Conservation (phyloP, 2,329 filamentous ascomycete species). For the Botrytis galanthina region DNA sequence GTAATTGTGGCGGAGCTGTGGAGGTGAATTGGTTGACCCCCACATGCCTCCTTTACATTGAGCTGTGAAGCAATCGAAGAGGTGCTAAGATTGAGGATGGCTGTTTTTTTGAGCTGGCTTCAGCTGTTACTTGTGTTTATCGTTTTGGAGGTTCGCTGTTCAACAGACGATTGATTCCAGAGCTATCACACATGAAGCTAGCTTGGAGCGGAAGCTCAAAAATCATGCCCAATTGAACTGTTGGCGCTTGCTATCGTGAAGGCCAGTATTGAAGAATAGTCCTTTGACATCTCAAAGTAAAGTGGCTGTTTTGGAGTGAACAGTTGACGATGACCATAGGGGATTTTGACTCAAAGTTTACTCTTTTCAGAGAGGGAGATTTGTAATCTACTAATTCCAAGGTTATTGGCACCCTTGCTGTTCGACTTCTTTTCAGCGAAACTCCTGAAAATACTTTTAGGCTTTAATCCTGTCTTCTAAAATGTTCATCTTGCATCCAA, state of each 20-base stretch:
- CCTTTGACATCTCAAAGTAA: background rate
- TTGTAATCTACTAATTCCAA: background rate
- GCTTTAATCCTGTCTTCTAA: background rate
- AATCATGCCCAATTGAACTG: background rate
- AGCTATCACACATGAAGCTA: background rate
- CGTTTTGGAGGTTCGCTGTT: background rate
- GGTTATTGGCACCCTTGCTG: background rate
- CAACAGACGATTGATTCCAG: background rate
- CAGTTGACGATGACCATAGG: background rate
- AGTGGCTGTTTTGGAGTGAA: background rate
- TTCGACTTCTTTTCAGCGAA: too few relatives aligned
- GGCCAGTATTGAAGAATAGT: background rate
- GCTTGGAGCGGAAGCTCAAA: background rate
- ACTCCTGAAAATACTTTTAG: background rate
- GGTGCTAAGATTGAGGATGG: background rate
- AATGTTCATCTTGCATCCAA: background rate
- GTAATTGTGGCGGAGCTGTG: background rate
- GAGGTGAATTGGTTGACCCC: background rate
- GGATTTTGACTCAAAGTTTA: background rate
- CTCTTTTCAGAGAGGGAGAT: rapidly evolving
- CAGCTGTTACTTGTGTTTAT: background rate
- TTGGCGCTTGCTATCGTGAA: background rate
- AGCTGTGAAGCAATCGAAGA: background rate
- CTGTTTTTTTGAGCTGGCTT: background rate
- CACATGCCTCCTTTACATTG: background rate